These are phyloP conservation scores for Candida coquimbonensis DNA, from an alignment of 805 yeast genomes.

Conservation along the genomic window DNA sequence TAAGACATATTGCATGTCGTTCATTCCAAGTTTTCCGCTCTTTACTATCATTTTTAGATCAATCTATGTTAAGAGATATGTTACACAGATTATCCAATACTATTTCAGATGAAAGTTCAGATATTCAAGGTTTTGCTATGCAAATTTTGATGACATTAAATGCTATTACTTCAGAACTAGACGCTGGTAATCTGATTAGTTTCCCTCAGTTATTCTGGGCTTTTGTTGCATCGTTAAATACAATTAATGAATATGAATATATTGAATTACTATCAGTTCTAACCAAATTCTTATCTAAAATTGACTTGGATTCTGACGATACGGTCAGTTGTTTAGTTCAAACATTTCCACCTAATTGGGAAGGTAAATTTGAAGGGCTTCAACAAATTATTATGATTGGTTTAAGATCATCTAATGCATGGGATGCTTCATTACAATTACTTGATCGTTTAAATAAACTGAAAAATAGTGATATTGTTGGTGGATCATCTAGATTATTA, in stretches of 20 bases:
- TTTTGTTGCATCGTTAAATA: conserved; percentile 81
- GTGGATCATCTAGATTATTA: conserved; percentile 60
- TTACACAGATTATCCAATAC: conserved; percentile 88
- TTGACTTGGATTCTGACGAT: conserved; percentile 78
- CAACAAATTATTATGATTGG: conserved; percentile 79
- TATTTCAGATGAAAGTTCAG: conserved; percentile 79
- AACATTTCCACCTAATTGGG: conserved; percentile 94
- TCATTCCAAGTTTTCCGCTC: conserved; percentile 92
- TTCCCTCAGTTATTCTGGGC: conserved; percentile 97
- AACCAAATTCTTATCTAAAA: conserved; percentile 76
- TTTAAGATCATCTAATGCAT: conserved; percentile 70
- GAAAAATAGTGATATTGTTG: conserved; percentile 70
- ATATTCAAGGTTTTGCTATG: conserved; percentile 95
- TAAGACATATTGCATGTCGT: conserved; percentile 92
- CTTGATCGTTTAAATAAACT: conserved; percentile 63
- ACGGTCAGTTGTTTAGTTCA: conserved; percentile 77
- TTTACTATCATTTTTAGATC: conserved; percentile 73
- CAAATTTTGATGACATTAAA: conserved; percentile 94
- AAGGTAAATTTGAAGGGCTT: conserved; percentile 85
- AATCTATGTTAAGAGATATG: conserved; percentile 88
- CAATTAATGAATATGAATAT: conserved; percentile 89
- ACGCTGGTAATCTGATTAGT: conserved; percentile 68
- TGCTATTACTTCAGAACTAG: conserved; percentile 83
- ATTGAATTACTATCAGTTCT: conserved; percentile 79
- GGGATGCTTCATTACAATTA: conserved; percentile 68